Evolutionary conservation across 768 basidiomycete species (phyloP), one percentile per base, ranked within the genome.

Genomic region (Pholiota molesta): DNA sequence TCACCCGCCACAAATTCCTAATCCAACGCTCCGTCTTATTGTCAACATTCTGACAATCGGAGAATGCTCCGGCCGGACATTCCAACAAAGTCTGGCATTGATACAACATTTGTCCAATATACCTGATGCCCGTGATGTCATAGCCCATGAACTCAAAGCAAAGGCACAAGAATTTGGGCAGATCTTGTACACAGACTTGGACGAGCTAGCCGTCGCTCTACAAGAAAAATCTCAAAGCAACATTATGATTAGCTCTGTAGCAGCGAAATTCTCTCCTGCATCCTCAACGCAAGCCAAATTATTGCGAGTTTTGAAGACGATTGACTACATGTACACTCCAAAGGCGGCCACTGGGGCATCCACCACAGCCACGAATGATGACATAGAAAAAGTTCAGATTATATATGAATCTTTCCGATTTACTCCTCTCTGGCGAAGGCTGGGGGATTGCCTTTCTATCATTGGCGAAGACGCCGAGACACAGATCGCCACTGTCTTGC

Each of bases 31-130:
- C 26, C 89, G 92, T 39, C 85, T 95, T 39, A 94, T 99, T 62
- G 95, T 97, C 72, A 99, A 99, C 74, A 95, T 99, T 67, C 80
- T 99, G 64, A 98, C 97, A n/a, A 83, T 91, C 19, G 97, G 97
- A 47, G 97, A 99, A 79, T 99, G 97, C 71, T 95, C 95, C 23
- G 92, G 91, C 45, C 84, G 91, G 33, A 97, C 96, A n/a, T 99
- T 99, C 85, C 91, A 95, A 67, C 89, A 95, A 71, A 95, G 94
- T 42, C 81, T 99, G 45, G 83, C 89, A 17, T 84, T 98, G 35
- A 99, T 99, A 60, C 94, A 97, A 74, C 89, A 99, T 69, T 79
- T 99, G 21, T 96, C 95, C 0, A 85, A 86, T 73, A 86, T 98
- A 62, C 90, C 94, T 6, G 93, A 94, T 60, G 92, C 92, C 8